Percentiles rank a stretch among this genome's conserved stretches.
Evolutionary conservation across 768 basidiomycete genomes (phyloP).

Genomic region (Hebeloma cylindrosporum): DNA sequence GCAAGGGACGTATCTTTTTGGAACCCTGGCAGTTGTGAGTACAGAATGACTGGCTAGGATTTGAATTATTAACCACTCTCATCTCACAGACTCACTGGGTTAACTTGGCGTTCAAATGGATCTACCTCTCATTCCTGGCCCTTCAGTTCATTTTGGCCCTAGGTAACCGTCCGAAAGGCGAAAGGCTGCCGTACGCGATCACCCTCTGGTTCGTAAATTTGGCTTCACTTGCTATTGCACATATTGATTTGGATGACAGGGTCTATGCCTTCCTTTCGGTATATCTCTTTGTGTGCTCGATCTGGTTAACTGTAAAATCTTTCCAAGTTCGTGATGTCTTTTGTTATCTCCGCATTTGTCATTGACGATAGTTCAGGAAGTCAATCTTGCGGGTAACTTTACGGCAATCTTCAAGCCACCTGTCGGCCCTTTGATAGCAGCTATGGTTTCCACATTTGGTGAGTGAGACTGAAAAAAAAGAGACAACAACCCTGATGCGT

Average conservation of each 20-base stretch:
- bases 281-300: slow-evolving; percentile 86
- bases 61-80: not conserved
- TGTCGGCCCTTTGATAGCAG: slow-evolving; percentile 80
- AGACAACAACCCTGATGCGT: not conserved
- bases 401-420: slow-evolving; percentile 71
- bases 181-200: slow-evolving; percentile 67
- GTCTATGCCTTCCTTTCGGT: slow-evolving; percentile 82
- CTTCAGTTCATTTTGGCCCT: slow-evolving; percentile 67
- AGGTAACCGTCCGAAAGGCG: slow-evolving; percentile 87
- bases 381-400: slow-evolving; percentile 42
- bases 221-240: not conserved
- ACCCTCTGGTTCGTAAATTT: slow-evolving; percentile 61
- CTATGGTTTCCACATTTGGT: slow-evolving; percentile 88
- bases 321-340: slow-evolving; percentile 55
- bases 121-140: slow-evolving; percentile 82
- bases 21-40: slow-evolving; percentile 66
- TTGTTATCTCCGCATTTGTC: not conserved
- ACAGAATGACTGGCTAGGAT: not conserved
- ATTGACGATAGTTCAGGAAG: slow-evolving; percentile 10
- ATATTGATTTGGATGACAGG: slow-evolving; percentile 37
- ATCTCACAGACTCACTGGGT: slow-evolving; percentile 79
- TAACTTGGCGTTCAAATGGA: slow-evolving; percentile 80
- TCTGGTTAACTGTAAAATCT: slow-evolving; percentile 78
- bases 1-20: slow-evolving; percentile 62
- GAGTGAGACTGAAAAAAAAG: slow-evolving; percentile 15